Evolutionary conservation across 2,329 filamentous ascomycete genomes (phyloP).

Genomic region (Pleoardoris graminearum): DNA sequence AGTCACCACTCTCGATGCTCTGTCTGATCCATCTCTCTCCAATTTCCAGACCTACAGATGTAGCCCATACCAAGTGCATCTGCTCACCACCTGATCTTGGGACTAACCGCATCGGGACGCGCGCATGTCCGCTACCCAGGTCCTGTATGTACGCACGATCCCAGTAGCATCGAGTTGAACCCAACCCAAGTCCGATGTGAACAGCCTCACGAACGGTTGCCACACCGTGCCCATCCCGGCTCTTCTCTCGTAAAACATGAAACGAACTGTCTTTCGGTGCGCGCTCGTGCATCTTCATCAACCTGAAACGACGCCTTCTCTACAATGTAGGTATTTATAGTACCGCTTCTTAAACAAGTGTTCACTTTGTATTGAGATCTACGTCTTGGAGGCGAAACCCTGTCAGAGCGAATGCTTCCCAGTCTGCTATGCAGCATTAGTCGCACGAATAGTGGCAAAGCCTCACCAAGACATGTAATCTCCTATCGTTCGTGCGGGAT

Average conservation of each 20-base stretch:
- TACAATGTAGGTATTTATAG: neutral
- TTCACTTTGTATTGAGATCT: neutral
- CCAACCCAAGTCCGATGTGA: conserved; percentile 8
- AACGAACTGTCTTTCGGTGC: conserved; percentile 1
- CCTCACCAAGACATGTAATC: neutral
- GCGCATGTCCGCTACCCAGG: neutral
- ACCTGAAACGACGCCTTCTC: neutral
- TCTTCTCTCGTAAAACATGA: neutral
- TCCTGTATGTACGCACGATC: conserved; percentile 5
- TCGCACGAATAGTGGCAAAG: neutral
- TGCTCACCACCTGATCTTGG: neutral
- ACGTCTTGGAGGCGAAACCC: neutral
- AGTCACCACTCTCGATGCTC: neutral
- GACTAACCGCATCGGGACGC: neutral
- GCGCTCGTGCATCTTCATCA: neutral
- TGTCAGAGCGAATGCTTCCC: neutral
- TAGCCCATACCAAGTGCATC: neutral
- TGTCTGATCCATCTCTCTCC: neutral
- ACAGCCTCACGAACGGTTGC: neutral
- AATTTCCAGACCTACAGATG: neutral
- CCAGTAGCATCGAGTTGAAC: conserved; percentile 9
- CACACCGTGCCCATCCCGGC: conserved; percentile 1
- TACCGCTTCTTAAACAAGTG: neutral
- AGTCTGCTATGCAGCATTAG: neutral
- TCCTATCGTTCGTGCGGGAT: neutral